A percentile compares a stretch with the other conserved stretches of the same genome.
phyloP scores from a whole-genome alignment of 305 asterid species.

The Caryopteris hybrid region DNA sequence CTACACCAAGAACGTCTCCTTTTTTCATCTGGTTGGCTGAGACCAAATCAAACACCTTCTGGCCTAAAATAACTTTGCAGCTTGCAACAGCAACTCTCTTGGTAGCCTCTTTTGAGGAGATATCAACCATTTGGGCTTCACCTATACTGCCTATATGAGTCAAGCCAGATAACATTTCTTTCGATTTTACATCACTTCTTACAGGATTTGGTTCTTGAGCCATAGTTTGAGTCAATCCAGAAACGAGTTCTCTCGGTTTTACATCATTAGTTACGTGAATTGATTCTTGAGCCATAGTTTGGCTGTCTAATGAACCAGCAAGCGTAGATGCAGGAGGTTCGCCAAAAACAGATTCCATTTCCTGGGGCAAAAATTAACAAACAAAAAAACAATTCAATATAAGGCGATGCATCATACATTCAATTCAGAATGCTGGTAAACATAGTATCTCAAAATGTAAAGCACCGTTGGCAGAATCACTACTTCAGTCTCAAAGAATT shows the following conservation, averaged over 20 bases:
- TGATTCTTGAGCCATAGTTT: conserved; percentile 25
- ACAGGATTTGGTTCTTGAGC: conserved; percentile 25
- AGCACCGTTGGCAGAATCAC: neutral
- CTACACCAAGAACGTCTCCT: conserved; percentile 88
- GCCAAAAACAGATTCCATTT: conserved; percentile 92
- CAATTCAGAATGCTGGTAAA: neutral
- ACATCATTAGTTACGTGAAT: conserved; percentile 12
- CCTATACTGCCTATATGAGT: conserved; percentile 68
- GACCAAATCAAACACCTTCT: conserved; percentile 65
- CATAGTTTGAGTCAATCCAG: conserved; percentile 48
- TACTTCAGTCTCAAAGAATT: neutral
- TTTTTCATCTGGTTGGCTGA: conserved; percentile 72
- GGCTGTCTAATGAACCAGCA: conserved; percentile 38
- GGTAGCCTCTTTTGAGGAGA: conserved; percentile 62
- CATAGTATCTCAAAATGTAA: neutral
- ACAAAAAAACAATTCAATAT: neutral
- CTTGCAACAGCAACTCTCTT: conserved; percentile 73
- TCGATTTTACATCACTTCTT: neutral
- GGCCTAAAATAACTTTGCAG: conserved; percentile 76
- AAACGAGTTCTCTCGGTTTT: neutral
- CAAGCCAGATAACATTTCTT: conserved; percentile 29
- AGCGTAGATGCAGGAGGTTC: conserved; percentile 60
- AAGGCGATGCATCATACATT: neutral
- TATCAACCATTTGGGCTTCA: conserved; percentile 85
- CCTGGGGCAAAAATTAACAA: conserved; percentile 35